Percentiles rank a stretch among this genome's conserved stretches.
phyloP scores from a whole-genome alignment of 129 eudicot species.

The Pulicaria dysenterica region DNA sequence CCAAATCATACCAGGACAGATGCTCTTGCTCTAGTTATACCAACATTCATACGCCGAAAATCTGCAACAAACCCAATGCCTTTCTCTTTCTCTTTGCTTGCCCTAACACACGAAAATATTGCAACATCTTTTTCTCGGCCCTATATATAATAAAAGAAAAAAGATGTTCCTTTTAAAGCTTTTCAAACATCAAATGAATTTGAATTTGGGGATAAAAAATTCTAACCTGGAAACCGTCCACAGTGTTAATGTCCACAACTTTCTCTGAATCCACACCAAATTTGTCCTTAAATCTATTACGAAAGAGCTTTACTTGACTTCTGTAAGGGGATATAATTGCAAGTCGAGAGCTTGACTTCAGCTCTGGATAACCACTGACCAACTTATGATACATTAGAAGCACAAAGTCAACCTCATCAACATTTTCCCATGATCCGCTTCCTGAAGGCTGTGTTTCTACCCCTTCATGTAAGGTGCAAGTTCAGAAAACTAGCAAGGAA shows the following conservation, averaged over 20 bases:
- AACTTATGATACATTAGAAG: slow-evolving; percentile 68
- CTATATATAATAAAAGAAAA: slow-evolving; percentile 32
- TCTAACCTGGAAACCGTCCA: slow-evolving; percentile 91
- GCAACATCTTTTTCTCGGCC: slow-evolving; percentile 98
- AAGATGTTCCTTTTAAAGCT: slow-evolving; percentile 7
- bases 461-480: slow-evolving; percentile 59
- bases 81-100: slow-evolving; percentile 64
- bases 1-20: slow-evolving; percentile 73
- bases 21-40: slow-evolving; percentile 93
- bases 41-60: slow-evolving; percentile 94
- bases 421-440: slow-evolving; percentile 73
- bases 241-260: slow-evolving; percentile 91
- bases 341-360: slow-evolving; percentile 70
- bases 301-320: slow-evolving; percentile 73
- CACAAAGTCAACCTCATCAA: slow-evolving; percentile 89
- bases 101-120: slow-evolving; percentile 90
- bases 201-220: not conserved
- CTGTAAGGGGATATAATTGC: slow-evolving; percentile 95
- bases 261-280: slow-evolving; percentile 84
- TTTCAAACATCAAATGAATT: not conserved
- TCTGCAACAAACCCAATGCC: slow-evolving; percentile 88
- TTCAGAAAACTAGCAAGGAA: too few species aligned
- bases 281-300: slow-evolving; percentile 48
- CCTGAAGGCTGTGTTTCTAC: slow-evolving; percentile 67
- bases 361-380: slow-evolving; percentile 76